These are phyloP conservation scores for Aspergillus carbonarius DNA, from an alignment of 2,329 filamentous ascomycete genomes.

Conservation along the genomic window DNA sequence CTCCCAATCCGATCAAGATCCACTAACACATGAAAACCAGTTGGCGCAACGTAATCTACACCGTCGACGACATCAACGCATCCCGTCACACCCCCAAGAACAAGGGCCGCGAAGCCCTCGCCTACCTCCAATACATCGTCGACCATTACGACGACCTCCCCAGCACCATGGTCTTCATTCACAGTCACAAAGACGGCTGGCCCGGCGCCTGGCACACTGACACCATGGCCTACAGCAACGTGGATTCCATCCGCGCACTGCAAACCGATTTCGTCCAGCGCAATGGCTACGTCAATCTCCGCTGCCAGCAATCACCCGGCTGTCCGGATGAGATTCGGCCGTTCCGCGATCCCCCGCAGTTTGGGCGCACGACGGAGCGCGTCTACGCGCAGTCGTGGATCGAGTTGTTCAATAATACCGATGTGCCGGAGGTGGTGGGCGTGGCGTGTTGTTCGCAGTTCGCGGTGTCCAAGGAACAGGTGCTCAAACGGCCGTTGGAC, in stretches of 20 bases:
- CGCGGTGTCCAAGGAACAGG: slow-evolving; percentile 47
- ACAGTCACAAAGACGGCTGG: slow-evolving; percentile 53
- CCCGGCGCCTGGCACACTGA: slow-evolving; percentile 58
- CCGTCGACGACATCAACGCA: slow-evolving; percentile 38
- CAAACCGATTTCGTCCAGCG: slow-evolving; percentile 51
- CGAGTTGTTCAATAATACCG: slow-evolving; percentile 41
- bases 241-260: slow-evolving; percentile 52
- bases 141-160: slow-evolving; percentile 50
- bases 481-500: slow-evolving; percentile 40
- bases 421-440: slow-evolving; percentile 44
- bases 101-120: slow-evolving; percentile 47
- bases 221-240: slow-evolving; percentile 54
- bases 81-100: slow-evolving; percentile 37
- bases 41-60: slow-evolving; percentile 49
- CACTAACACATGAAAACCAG: slow-evolving; percentile 18
- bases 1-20: background rate
- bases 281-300: slow-evolving; percentile 59
- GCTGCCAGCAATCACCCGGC: slow-evolving; percentile 46
- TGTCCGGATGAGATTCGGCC: slow-evolving; percentile 37
- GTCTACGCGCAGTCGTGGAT: slow-evolving; percentile 33
- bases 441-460: slow-evolving; percentile 55
- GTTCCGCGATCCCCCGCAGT: slow-evolving; percentile 23
- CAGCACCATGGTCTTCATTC: slow-evolving; percentile 55
- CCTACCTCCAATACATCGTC: slow-evolving; percentile 49
- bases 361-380: slow-evolving; percentile 26